Conservation (phyloP, 768 basidiomycete species). For the Paxillus ammoniavirescens region DNA sequence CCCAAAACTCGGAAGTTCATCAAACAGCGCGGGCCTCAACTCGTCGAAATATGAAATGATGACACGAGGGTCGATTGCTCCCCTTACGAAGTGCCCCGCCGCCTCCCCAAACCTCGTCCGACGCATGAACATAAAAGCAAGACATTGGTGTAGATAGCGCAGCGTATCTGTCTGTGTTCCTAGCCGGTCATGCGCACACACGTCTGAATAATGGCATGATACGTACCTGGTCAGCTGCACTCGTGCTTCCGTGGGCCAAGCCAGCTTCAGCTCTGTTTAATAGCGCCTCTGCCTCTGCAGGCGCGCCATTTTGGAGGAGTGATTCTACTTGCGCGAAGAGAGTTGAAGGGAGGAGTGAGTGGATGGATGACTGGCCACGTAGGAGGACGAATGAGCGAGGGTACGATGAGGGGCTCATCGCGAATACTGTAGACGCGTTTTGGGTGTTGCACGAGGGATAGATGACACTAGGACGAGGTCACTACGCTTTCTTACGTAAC, state of each 20-base stretch:
- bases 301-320: slow-evolving; percentile 58
- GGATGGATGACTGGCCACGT: slow-evolving; percentile 55
- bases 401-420: slow-evolving; percentile 40
- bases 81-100: slow-evolving; percentile 71
- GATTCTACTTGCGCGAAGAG: slow-evolving; percentile 72
- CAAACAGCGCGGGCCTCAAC: slow-evolving; percentile 65
- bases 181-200: slow-evolving; percentile 8
- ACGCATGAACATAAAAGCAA: slow-evolving; percentile 75
- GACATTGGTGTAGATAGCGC: slow-evolving; percentile 74
- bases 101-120: slow-evolving; percentile 87
- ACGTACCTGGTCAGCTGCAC: slow-evolving; percentile 11
- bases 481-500: no score
- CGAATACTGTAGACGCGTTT: neutral
- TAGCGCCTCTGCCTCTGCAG: slow-evolving; percentile 63
- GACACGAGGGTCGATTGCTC: slow-evolving; percentile 81
- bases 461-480: no score
- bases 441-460: no score
- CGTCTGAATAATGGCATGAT: neutral
- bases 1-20: neutral
- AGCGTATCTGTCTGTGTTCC: slow-evolving; percentile 58
- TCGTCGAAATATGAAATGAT: slow-evolving; percentile 79
- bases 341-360: slow-evolving; percentile 69
- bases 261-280: slow-evolving; percentile 53
- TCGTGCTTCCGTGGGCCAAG: slow-evolving; percentile 9
- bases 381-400: slow-evolving; percentile 70